phyloP scores from a whole-genome alignment of 2,329 filamentous ascomycete genomes.

The Penicillium crustosum region DNA sequence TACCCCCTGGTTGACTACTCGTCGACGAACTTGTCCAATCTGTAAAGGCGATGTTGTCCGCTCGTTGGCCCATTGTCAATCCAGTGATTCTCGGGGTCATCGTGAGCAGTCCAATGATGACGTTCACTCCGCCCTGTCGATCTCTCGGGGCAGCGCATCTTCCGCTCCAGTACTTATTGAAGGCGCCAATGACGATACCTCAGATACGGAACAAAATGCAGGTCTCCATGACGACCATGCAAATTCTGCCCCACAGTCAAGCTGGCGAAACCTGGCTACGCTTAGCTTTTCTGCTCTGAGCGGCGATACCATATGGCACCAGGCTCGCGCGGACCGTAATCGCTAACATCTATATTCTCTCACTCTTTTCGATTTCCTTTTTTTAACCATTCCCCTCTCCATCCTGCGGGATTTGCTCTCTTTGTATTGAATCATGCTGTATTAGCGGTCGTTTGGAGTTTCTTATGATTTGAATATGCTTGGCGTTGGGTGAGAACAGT shows the following conservation, averaged over 20 bases:
- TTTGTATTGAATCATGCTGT: constrained; percentile 27
- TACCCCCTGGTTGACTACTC: constrained; percentile 94
- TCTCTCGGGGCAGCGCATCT: constrained; percentile 49
- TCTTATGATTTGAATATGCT: constrained; percentile 19
- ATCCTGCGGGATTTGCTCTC: constrained; percentile 15
- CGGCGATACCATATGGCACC: constrained; percentile 49
- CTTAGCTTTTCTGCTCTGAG: constrained; percentile 48
- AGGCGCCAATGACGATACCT: constrained; percentile 34
- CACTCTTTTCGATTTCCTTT: constrained; percentile 12
- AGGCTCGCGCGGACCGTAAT: constrained; percentile 40
- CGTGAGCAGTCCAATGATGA: constrained; percentile 44
- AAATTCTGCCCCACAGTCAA: constrained; percentile 36
- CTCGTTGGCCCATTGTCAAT: constrained; percentile 52
- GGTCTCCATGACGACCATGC: constrained; percentile 37
- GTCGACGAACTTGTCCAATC: constrained; percentile 94
- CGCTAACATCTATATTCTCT: constrained; percentile 30
- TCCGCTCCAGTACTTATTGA: constrained; percentile 53
- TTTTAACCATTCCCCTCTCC: constrained; percentile 4
- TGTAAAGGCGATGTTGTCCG: constrained; percentile 95
- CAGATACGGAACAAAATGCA: constrained; percentile 46
- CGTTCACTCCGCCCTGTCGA: constrained; percentile 47
- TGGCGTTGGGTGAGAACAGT: constrained; percentile 31
- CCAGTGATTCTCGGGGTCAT: constrained; percentile 25
- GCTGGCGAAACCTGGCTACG: constrained; percentile 47
- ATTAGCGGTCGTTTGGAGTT: constrained; percentile 37